Conservation (phyloP, 2,329 filamentous ascomycete genomes). For the Penicillium sclerotigenum region DNA sequence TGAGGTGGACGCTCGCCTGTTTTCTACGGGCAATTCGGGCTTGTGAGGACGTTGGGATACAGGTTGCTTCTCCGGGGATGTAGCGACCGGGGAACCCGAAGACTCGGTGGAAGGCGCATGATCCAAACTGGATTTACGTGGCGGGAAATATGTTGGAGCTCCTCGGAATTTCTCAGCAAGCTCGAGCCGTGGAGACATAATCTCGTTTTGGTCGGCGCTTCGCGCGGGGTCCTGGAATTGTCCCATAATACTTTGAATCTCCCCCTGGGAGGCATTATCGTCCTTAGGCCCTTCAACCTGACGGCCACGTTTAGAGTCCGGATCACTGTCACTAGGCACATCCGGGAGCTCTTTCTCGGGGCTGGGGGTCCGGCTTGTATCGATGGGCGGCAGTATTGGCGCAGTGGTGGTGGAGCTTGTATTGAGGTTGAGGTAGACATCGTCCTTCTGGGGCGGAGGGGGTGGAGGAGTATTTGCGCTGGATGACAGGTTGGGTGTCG, state of each 20-base stretch:
- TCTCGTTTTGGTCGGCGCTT: slow-evolving; percentile 71
- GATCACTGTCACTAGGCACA: slow-evolving; percentile 29
- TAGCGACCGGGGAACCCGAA: slow-evolving; percentile 26
- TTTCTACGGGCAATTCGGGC: slow-evolving; percentile 21
- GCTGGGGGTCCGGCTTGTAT: slow-evolving; percentile 33
- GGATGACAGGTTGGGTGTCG: slow-evolving; percentile 18
- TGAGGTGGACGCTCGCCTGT: slow-evolving; percentile 36
- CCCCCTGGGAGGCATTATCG: slow-evolving; percentile 64
- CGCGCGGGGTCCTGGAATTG: slow-evolving; percentile 78
- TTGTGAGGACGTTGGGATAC: slow-evolving; percentile 28
- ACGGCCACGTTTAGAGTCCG: slow-evolving; percentile 47
- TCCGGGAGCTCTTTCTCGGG: slow-evolving; percentile 41
- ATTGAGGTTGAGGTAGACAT: slow-evolving; percentile 51
- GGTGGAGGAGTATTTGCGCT: slow-evolving; percentile 31
- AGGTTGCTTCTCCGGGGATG: slow-evolving; percentile 21
- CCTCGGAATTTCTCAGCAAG: slow-evolving; percentile 74
- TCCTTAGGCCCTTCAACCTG: slow-evolving; percentile 64
- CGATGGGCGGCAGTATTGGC: slow-evolving; percentile 40
- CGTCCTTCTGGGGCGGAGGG: slow-evolving; percentile 51
- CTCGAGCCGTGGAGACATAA: slow-evolving; percentile 87
- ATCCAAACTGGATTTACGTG: slow-evolving; percentile 82
- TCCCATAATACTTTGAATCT: slow-evolving; percentile 97
- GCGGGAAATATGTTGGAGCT: slow-evolving; percentile 67
- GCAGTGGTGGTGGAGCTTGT: slow-evolving; percentile 44
- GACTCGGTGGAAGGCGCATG: slow-evolving; percentile 52